Conservation (phyloP, 371 early-diverging fungal species). For the Syncephalastrum contaminatum region DNA sequence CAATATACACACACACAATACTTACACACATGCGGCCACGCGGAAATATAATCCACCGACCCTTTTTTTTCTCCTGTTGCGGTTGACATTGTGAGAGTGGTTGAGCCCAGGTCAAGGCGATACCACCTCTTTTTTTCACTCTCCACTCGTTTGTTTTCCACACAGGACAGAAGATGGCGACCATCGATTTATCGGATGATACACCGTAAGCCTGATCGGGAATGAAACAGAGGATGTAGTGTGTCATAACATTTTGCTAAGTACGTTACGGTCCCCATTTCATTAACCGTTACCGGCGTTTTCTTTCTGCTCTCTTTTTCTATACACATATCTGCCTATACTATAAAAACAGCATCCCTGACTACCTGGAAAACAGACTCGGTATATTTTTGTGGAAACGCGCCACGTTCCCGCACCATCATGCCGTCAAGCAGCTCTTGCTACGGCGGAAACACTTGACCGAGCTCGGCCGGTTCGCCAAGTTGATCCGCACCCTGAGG, state of each 20-base stretch:
- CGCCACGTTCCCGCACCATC: neutral
- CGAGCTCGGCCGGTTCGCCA: slow-evolving; percentile 1
- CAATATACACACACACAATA: neutral
- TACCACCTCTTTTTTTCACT: neutral
- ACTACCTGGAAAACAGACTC: neutral
- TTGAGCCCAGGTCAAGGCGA: neutral
- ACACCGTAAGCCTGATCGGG: too few relatives aligned
- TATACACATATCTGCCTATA: too few relatives aligned
- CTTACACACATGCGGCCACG: neutral
- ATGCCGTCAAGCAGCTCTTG: slow-evolving; percentile 6
- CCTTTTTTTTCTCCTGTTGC: neutral
- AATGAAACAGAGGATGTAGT: too few relatives aligned
- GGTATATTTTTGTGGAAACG: slow-evolving; percentile 1
- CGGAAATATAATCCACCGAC: slow-evolving; percentile 4
- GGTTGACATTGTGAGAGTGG: neutral
- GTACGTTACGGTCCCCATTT: too few relatives aligned
- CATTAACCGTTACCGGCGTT: too few relatives aligned
- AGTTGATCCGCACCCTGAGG: slow-evolving; percentile 4
- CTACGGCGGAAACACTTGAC: slow-evolving; percentile 10
- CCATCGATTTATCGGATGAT: too few relatives aligned
- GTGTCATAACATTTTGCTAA: too few relatives aligned
- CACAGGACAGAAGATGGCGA: too few relatives aligned
- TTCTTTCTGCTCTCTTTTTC: too few relatives aligned
- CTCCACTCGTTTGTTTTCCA: slow-evolving; percentile 2
- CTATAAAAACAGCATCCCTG: neutral